Base-by-base conservation (phyloP, 2,329 filamentous ascomycete genomes). In the Thielaviopsis musarum region DNA sequence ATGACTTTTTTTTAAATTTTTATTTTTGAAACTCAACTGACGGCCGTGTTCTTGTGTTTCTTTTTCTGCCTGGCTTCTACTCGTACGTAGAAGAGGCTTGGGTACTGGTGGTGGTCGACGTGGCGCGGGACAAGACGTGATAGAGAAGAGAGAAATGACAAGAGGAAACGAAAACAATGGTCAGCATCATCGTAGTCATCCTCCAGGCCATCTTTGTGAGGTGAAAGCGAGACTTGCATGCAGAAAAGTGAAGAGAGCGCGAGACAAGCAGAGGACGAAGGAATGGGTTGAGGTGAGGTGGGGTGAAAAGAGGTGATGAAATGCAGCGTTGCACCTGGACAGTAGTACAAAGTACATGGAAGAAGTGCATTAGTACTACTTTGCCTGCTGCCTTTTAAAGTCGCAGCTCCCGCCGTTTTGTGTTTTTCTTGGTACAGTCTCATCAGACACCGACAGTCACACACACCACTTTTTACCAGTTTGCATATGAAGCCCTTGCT, bases 321-420 rank as follows among this genome's bases (percentile, higher is more conserved):
- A 41, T 53, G 30, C 30, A 54, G 38, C 24, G 49, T 21, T 41
- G 49, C 49, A 26, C 24, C 12, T 34, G 52, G 51, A 21, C 26
- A 54, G 41, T 57, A 34, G 53, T 56, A 60, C 51, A 56, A 51
- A 51, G 53, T 41, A 60, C 58, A 51, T 15, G n/a, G 28, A 17
- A 17, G n/a, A n/a, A 34, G 30, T 10, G 30, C 30, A 34, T 34
- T 5, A 3, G 6, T 34, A 10, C 6, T 34, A n/a, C n/a, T 45
- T 45, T 45, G 12, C 38, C 38, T 45, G 15, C 7, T 7, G 13
- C 38, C 17, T 45, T 45, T 17, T 55, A 41, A 21, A 41, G 15
- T n/a, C 26, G 19, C 24, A 19, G 34, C 34, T 17, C 22, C 30
- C 48, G 6, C 15, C 56, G 26, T 28, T 51, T 30, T 24, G 19